Base-by-base conservation (phyloP, 352 stramenopile species). In the Globisporangium apiculatum region DNA sequence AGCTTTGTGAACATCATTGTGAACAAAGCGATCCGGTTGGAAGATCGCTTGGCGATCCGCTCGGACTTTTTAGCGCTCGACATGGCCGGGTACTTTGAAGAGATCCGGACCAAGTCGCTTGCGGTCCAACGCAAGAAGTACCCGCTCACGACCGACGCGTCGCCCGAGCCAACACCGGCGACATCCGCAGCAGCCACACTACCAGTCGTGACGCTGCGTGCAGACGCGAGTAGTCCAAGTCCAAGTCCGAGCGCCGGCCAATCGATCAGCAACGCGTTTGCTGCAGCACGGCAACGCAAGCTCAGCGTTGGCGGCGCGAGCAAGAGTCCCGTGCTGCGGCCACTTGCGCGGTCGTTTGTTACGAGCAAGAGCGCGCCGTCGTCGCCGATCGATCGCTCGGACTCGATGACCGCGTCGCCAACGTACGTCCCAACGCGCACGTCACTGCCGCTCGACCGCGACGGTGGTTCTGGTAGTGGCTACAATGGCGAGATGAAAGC, bases 1-100 rank as follows among this genome's bases (percentile, higher is more conserved):
- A 91, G 81, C 58, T 94, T 94, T 68, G 81, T 94, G 50, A 94
- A 94, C 71, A 91, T 94, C 62, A 91, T 94, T 58, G 83, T 94
- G 35, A 94, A 94, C 71, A 94, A 94, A 67, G 83, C 81, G 4
- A 90, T 94, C 36, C 76, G 81, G 11, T 61, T 94, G 8, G 83
- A 94, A 70, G 79, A 90, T 55, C 83, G 83, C 47, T 56, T 94
- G 49, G 83, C 79, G 42, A 94, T 94, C 55, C 83, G 83, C 12
- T 78, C 76, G 37, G 83, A 94, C 55, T 94, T 94, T 60, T 89
- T 94, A 55, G 78, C 81, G 48, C 72, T 94, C 17, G 87, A 90
- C 40, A 94, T 94, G 77, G 77, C 76, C 9, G 79, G 75, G 15
- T 94, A 94, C 62, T 94, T 94, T 73, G 83, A 94, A 71, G 81